These are phyloP conservation scores for Chaetoceros tenuissimus DNA, from an alignment of 108 stramenopile species.

Conservation along the genomic window DNA sequence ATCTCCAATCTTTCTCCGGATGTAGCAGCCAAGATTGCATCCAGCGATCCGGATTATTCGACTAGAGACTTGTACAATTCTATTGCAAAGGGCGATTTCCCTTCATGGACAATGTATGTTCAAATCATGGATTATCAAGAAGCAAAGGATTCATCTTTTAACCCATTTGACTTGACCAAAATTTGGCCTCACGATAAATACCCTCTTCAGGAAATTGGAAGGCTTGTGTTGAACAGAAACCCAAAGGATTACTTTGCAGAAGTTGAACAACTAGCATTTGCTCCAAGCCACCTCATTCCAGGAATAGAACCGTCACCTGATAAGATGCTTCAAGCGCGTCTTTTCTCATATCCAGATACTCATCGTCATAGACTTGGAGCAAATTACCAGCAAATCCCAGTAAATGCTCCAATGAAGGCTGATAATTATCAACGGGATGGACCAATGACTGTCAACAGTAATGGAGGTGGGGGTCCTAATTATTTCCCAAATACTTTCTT, in stretches of 20 bases:
- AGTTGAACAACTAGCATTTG: constrained; percentile 65
- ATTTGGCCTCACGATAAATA: constrained; percentile 58
- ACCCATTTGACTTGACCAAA: constrained; percentile 71
- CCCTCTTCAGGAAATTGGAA: constrained; percentile 49
- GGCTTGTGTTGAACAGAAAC: constrained; percentile 60
- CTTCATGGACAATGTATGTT: constrained; percentile 49
- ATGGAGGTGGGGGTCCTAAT: constrained; percentile 35
- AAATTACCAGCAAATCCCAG: constrained; percentile 56
- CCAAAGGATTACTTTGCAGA: constrained; percentile 62
- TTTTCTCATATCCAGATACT: constrained; percentile 59
- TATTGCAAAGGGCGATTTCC: constrained; percentile 42
- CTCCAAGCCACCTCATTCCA: constrained; percentile 58
- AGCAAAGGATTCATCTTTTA: constrained; percentile 29
- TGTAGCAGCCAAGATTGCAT: constrained; percentile 20
- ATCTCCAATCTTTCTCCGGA: constrained; percentile 41
- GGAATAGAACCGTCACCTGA: constrained; percentile 72
- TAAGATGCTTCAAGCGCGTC: constrained; percentile 57
- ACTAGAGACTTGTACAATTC: constrained; percentile 61
- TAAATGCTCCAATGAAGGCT: constrained; percentile 37
- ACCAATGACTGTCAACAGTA: constrained; percentile 38
- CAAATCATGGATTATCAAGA: constrained; percentile 51
- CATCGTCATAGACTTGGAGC: constrained; percentile 61
- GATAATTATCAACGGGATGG: constrained; percentile 48
- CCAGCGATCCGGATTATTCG: constrained; percentile 50
- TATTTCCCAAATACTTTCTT: constrained; percentile 59